Conservation (phyloP, 495 filamentous ascomycete species). For the Neurospora hispaniola region DNA sequence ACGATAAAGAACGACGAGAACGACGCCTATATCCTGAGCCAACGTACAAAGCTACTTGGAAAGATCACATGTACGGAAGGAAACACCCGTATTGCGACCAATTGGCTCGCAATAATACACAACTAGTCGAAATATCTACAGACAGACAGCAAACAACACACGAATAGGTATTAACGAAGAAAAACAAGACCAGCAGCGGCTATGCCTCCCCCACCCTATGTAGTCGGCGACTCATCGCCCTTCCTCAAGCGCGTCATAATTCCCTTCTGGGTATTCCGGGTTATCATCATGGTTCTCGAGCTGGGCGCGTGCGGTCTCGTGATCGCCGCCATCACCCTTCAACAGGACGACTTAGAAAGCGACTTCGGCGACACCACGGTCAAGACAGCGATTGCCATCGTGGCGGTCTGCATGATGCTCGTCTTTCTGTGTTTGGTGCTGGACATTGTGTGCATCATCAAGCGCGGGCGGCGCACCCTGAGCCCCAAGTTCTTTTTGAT, state of each 20-base stretch:
- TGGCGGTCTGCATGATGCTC: slow-evolving; percentile 13
- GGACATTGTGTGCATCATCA: slow-evolving; percentile 25
- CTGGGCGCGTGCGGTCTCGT: slow-evolving; percentile 14
- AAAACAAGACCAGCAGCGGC: not conserved
- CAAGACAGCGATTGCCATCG: slow-evolving; percentile 9
- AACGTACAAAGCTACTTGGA: not conserved
- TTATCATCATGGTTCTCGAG: slow-evolving; percentile 29
- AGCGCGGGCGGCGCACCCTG: slow-evolving; percentile 19
- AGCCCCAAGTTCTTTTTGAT: slow-evolving; percentile 20
- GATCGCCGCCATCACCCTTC: slow-evolving; percentile 9
- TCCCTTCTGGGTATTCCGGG: slow-evolving; percentile 84
- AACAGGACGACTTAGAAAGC: slow-evolving; percentile 3
- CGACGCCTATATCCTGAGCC: not conserved
- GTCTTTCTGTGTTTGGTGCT: slow-evolving; percentile 15
- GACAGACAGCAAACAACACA: no score
- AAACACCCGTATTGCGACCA: no score
- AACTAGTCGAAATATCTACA: no score
- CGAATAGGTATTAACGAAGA: no score
- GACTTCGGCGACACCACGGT: not conserved
- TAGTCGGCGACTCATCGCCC: slow-evolving; percentile 24
- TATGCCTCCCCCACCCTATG: slow-evolving; percentile 11
- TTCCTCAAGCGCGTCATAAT: slow-evolving; percentile 50
- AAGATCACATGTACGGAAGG: not conserved
- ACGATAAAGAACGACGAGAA: not conserved
- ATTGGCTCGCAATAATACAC: no score